Conservation (phyloP, 768 basidiomycete species). For the Amanita thiersii region DNA sequence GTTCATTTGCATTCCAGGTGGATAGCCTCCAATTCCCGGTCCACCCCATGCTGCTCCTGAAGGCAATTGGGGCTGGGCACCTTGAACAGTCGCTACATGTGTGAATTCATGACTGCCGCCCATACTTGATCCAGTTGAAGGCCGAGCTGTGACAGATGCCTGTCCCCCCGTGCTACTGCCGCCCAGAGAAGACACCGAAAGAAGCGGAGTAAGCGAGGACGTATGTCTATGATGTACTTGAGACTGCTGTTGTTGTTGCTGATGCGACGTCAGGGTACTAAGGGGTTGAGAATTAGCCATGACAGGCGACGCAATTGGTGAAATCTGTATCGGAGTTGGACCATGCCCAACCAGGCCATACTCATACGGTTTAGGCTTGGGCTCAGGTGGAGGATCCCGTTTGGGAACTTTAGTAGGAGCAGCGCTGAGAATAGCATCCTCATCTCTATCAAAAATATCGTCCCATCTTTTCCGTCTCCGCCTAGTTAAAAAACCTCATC, state of each 20-base stretch:
- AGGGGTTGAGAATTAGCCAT: conserved; percentile 17
- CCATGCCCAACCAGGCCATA: conserved; percentile 53
- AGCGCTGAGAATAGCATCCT: conserved; percentile 10
- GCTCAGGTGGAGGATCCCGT: conserved; percentile 8
- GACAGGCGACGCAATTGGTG: conserved; percentile 27
- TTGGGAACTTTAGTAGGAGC: background rate
- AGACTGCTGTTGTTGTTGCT: conserved; percentile 5
- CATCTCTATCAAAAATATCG: conserved; percentile 17
- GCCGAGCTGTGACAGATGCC: background rate
- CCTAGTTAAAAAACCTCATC: conserved; percentile 4
- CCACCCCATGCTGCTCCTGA: background rate
- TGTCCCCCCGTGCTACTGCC: background rate
- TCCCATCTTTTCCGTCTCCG: conserved; percentile 19
- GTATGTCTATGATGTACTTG: background rate
- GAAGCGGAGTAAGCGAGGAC: background rate
- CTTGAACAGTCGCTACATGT: background rate
- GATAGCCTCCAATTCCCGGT: conserved; percentile 3
- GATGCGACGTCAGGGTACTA: conserved; percentile 13
- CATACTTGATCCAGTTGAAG: background rate
- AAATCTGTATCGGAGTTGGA: conserved; percentile 23
- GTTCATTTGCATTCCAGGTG: conserved; percentile 3
- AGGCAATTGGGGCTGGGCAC: background rate
- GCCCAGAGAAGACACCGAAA: background rate
- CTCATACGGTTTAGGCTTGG: conserved; percentile 48
- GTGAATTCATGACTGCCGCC: background rate